Conservation (phyloP, 805 yeast genomes). For the Yarrowia porcina region DNA sequence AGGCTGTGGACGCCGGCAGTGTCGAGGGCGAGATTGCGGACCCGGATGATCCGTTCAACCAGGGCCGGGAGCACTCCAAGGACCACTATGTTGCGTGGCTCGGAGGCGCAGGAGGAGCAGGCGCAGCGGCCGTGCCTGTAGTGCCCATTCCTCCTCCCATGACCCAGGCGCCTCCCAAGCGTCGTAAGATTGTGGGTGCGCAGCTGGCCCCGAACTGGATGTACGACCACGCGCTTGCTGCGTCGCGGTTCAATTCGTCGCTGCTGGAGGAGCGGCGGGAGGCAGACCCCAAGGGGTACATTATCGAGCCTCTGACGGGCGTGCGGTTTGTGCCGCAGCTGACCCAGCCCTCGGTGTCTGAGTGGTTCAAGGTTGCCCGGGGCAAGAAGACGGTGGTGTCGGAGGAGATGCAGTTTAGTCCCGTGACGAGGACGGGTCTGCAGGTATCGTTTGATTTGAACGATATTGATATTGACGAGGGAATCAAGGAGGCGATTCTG, state of each 20-base stretch:
- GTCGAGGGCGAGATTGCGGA: conserved; percentile 70
- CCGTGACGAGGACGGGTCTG: conserved; percentile 62
- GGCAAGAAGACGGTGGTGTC: conserved; percentile 35
- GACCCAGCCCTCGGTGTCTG: conserved; percentile 65
- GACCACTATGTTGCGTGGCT: conserved; percentile 56
- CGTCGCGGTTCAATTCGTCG: conserved; percentile 65
- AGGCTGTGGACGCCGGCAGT: conserved; percentile 52
- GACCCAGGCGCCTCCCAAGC: conserved; percentile 29
- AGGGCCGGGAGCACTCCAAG: conserved; percentile 45
- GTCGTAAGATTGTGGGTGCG: not conserved
- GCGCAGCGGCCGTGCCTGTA: conserved; percentile 33
- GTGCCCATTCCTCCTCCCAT: conserved; percentile 33
- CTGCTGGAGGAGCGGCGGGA: conserved; percentile 55
- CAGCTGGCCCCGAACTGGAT: conserved; percentile 60
- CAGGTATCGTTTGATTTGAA: conserved; percentile 58
- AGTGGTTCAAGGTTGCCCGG: conserved; percentile 36
- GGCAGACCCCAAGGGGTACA: conserved; percentile 38
- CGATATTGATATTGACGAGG: conserved; percentile 50
- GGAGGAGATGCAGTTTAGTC: conserved; percentile 41
- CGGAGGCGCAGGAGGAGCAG: conserved; percentile 42
- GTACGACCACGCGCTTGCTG: conserved; percentile 75
- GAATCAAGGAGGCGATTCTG: conserved; percentile 43
- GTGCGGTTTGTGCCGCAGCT: conserved; percentile 53
- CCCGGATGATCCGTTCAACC: conserved; percentile 50
- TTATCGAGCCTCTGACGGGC: conserved; percentile 53